Conservation (phyloP, 176 grass and related monocot species). For the Aegilops tauschii region DNA sequence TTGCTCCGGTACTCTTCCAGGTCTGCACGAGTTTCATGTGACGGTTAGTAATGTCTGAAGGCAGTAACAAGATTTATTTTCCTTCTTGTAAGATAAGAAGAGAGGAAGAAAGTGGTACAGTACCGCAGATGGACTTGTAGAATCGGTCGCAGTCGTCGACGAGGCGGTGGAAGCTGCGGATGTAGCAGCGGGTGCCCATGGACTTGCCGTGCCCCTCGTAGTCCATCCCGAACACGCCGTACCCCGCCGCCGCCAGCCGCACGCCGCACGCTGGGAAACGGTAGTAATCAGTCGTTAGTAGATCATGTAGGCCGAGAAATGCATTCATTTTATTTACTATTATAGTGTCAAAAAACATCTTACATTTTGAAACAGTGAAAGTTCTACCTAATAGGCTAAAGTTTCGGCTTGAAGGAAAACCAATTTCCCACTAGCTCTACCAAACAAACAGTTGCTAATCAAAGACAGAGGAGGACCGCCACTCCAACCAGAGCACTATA, state of each 20-base stretch:
- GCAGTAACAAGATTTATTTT: not conserved
- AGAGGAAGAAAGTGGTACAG: not conserved
- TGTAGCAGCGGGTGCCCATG: conserved; percentile 73
- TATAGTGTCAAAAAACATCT: no score
- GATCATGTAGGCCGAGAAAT: no score
- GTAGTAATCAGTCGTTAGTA: not conserved
- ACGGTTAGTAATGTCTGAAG: not conserved
- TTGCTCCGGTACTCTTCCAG: conserved; percentile 61
- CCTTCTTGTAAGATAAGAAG: no score
- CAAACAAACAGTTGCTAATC: no score
- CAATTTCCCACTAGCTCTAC: no score
- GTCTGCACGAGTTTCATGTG: conserved; percentile 21
- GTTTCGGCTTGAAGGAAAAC: no score
- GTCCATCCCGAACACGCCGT: conserved; percentile 78
- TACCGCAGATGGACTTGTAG: conserved; percentile 86
- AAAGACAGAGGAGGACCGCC: not conserved
- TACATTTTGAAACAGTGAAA: no score
- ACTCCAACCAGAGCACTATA: not conserved
- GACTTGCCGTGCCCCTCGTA: conserved; percentile 94
- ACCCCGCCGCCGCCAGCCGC: conserved; percentile 58
- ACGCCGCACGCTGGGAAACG: conserved; percentile 31
- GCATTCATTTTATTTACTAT: no score
- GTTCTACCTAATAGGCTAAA: no score
- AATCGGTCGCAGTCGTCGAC: conserved; percentile 66
- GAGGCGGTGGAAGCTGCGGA: conserved; percentile 69